Evolutionary conservation across 2,329 filamentous ascomycete genomes (phyloP).

Genomic region (Chaetothyriales sp.): DNA sequence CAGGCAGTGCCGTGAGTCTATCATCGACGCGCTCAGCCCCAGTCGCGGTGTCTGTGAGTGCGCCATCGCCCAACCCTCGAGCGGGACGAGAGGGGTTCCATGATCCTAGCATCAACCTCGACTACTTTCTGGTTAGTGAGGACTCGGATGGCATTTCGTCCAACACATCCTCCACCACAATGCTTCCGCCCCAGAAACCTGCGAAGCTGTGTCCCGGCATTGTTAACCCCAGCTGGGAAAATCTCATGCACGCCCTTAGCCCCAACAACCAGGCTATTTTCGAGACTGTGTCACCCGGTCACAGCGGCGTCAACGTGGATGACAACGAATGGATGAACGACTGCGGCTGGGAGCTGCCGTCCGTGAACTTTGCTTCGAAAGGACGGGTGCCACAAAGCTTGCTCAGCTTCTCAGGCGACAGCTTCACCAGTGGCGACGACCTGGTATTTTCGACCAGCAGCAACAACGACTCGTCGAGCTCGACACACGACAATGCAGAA

Average conservation of each 20-base stretch:
- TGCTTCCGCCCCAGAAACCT: constrained; percentile 29
- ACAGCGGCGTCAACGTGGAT: constrained; percentile 4
- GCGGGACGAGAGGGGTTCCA: not conserved
- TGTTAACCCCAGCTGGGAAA: constrained; percentile 62
- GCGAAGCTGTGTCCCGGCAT: constrained; percentile 22
- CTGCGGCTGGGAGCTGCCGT: constrained; percentile 25
- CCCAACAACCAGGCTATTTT: constrained; percentile 14
- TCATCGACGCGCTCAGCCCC: constrained; percentile 17
- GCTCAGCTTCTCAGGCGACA: constrained; percentile 47
- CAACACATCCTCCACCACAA: constrained; percentile 27
- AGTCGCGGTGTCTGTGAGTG: constrained; percentile 4
- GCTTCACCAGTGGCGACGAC: constrained; percentile 42
- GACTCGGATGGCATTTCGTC: constrained; percentile 13
- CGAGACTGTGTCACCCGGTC: constrained; percentile 5
- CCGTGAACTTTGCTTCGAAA: constrained; percentile 22
- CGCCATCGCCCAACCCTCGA: constrained; percentile 5
- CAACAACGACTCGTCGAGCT: constrained; percentile 13
- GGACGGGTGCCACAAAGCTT: constrained; percentile 37
- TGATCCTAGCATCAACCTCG: constrained; percentile 34
- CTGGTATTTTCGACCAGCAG: constrained; percentile 21
- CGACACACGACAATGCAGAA: constrained; percentile 5
- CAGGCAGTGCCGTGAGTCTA: constrained; percentile 13
- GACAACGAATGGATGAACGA: constrained; percentile 27
- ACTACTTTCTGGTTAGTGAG: constrained; percentile 40
- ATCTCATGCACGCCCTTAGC: constrained; percentile 48